Conservation (phyloP, 768 basidiomycete species). For the Mrakia blollopis region DNA sequence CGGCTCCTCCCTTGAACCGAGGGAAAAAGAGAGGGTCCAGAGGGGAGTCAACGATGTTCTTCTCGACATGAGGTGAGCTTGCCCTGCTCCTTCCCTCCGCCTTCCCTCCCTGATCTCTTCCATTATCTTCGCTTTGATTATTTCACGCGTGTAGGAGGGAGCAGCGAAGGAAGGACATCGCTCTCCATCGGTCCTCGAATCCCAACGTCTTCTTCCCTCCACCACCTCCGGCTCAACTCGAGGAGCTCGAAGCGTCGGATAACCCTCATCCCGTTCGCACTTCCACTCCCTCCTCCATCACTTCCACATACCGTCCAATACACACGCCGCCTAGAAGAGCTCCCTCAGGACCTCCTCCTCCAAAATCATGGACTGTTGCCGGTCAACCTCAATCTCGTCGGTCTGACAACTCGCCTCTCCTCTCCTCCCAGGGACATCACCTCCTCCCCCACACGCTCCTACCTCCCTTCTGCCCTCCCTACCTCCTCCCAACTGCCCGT, state of each 20-base stretch:
- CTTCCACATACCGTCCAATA: background rate
- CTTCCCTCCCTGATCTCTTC: background rate
- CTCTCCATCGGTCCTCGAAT: background rate
- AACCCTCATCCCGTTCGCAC: background rate
- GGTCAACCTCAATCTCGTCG: background rate
- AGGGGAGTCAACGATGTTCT: background rate
- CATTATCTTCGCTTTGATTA: background rate
- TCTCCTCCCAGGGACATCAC: background rate
- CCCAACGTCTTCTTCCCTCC: background rate
- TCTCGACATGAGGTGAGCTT: background rate
- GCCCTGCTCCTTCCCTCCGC: background rate
- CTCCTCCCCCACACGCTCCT: background rate
- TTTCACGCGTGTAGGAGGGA: background rate
- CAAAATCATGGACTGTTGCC: background rate
- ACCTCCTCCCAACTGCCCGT: background rate
- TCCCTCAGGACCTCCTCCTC: constrained; percentile 2
- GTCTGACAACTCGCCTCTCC: background rate
- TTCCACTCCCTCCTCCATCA: background rate
- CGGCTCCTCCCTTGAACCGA: background rate
- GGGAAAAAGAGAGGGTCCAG: background rate
- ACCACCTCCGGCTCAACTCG: background rate
- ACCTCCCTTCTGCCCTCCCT: background rate
- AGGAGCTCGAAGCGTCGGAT: background rate
- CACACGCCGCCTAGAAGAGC: background rate
- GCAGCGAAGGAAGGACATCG: background rate